phyloP scores from a whole-genome alignment of 2,329 filamentous ascomycete genomes.

The Scolecobasidium constrictum region DNA sequence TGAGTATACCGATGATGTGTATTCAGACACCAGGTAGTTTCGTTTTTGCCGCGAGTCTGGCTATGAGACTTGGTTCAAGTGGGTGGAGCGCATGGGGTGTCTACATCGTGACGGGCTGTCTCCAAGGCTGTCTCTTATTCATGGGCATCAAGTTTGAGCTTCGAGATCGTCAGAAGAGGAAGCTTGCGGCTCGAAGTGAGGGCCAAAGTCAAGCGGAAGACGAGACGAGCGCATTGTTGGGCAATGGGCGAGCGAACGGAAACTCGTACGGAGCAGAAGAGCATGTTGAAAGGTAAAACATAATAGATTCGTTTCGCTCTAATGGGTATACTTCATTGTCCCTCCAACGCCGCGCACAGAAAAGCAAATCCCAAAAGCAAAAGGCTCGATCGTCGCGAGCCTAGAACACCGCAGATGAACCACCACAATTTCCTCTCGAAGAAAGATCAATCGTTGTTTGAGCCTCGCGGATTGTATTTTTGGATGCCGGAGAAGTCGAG shows the following conservation, averaged over 20 bases:
- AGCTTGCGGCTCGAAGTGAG: conserved; percentile 10
- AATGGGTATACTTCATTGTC: too few relatives aligned
- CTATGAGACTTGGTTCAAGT: conserved; percentile 61
- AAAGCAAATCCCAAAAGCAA: too few relatives aligned
- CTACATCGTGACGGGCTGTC: conserved; percentile 70
- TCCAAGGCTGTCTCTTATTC: conserved; percentile 70
- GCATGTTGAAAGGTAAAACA: not conserved
- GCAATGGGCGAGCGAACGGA: not conserved
- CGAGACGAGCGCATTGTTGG: not conserved
- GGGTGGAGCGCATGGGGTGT: conserved; percentile 97
- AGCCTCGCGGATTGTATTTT: too few relatives aligned
- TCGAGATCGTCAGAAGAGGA: conserved; percentile 26
- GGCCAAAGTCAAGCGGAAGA: not conserved
- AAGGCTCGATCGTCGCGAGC: too few relatives aligned
- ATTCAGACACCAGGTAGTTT: conserved; percentile 93
- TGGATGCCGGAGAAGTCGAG: too few relatives aligned
- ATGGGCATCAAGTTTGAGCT: conserved; percentile 75
- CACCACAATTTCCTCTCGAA: too few relatives aligned
- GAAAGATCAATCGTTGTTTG: too few relatives aligned
- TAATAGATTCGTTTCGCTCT: not conserved
- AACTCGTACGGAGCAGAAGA: not conserved
- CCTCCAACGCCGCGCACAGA: too few relatives aligned
- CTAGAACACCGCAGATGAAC: too few relatives aligned
- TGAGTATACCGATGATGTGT: conserved; percentile 96
- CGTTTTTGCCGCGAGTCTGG: conserved; percentile 78